phyloP scores from a whole-genome alignment of 345 rosid genomes.

The Jatropha curcas region DNA sequence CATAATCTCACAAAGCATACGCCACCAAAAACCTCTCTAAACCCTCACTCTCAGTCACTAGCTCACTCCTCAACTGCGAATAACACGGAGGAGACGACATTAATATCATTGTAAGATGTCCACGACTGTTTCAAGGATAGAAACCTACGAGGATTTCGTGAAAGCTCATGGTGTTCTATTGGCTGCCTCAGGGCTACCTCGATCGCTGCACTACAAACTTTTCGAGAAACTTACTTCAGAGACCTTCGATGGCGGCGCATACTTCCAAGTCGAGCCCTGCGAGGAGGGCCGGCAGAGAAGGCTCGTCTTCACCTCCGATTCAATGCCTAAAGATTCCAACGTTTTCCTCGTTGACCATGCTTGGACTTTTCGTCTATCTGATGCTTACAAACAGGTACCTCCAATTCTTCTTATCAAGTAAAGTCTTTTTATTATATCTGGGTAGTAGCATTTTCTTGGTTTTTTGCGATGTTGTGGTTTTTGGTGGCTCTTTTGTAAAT shows the following conservation, averaged over 20 bases:
- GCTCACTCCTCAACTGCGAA: background rate
- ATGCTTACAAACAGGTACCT: conserved; percentile 69
- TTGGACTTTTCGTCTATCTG: conserved; percentile 91
- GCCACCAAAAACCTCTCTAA: conserved; percentile 3
- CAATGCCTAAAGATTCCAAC: conserved; percentile 58
- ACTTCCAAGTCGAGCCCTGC: conserved; percentile 69
- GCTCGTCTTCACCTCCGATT: conserved; percentile 61
- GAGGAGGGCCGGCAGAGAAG: conserved; percentile 66
- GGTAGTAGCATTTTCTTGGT: background rate
- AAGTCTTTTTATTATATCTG: background rate
- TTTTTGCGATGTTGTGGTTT: background rate
- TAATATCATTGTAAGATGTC: conserved; percentile 7
- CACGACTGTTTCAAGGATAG: background rate
- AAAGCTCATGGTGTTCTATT: conserved; percentile 73
- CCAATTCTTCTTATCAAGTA: background rate
- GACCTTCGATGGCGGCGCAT: conserved; percentile 76
- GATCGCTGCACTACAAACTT: conserved; percentile 60
- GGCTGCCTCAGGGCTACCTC: conserved; percentile 82
- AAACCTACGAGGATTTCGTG: conserved; percentile 70
- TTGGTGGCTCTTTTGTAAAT: background rate
- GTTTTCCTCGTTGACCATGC: conserved; percentile 91
- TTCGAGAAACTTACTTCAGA: conserved; percentile 72
- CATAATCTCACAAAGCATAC: too few species aligned
- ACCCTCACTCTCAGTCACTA: background rate
- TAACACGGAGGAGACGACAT: background rate